Percentiles rank a stretch among this genome's conserved stretches.
phyloP scores from a whole-genome alignment of 768 basidiomycete genomes.

The Gymnopilus dilepis region DNA sequence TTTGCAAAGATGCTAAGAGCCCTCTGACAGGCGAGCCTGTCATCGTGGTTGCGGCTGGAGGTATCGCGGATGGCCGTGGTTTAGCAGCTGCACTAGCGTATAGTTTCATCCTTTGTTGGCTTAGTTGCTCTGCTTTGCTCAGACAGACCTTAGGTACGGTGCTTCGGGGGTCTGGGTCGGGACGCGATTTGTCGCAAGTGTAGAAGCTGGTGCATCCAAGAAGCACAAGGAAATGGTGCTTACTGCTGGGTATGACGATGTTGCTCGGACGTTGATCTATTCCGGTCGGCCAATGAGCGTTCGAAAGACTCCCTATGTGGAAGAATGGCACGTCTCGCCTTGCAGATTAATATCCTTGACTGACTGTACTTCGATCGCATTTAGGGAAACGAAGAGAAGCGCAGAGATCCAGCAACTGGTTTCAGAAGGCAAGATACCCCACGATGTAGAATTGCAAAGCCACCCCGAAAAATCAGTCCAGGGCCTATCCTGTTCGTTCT shows the following conservation, averaged over 20 bases:
- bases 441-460: slow-evolving; percentile 70
- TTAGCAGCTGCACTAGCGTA: slow-evolving; percentile 77
- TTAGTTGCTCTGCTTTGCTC: neutral
- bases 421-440: slow-evolving; percentile 72
- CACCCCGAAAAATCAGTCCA: slow-evolving; percentile 70
- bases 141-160: slow-evolving; percentile 58
- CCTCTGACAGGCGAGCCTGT: slow-evolving; percentile 81
- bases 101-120: slow-evolving; percentile 20
- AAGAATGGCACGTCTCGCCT: slow-evolving; percentile 57
- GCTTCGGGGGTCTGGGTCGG: slow-evolving; percentile 90
- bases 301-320: slow-evolving; percentile 79
- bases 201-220: slow-evolving; percentile 79
- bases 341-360: neutral
- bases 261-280: slow-evolving; percentile 72
- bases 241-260: slow-evolving; percentile 78
- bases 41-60: slow-evolving; percentile 83
- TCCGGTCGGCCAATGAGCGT: slow-evolving; percentile 84
- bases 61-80: slow-evolving; percentile 82
- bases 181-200: slow-evolving; percentile 84
- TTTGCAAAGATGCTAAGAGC: slow-evolving; percentile 70
- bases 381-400: slow-evolving; percentile 66
- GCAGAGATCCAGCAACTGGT: slow-evolving; percentile 64
- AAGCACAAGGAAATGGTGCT: slow-evolving; percentile 72
- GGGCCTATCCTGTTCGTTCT: slow-evolving; percentile 61
- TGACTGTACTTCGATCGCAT: neutral